Percentiles rank a stretch among this genome's conserved stretches.
Evolutionary conservation across 805 yeast genomes (phyloP).

Genomic region (Metschnikowia arizonensis): DNA sequence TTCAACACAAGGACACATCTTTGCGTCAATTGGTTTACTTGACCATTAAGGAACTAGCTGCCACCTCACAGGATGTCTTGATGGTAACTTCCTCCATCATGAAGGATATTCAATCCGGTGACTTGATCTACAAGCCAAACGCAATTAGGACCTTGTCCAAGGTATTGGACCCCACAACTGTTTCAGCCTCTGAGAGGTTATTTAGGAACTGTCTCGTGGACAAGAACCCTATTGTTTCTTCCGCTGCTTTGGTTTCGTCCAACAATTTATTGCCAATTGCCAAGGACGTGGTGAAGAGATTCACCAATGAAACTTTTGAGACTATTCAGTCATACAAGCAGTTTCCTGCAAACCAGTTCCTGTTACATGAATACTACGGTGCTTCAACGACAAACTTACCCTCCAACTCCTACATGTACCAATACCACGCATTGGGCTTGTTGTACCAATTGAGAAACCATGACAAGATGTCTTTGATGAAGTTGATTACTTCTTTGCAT

Average conservation of each 20-base stretch:
- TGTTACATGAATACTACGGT: constrained; percentile 55
- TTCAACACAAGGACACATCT: constrained; percentile 84
- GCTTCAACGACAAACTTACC: constrained; percentile 49
- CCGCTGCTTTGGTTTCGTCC: constrained; percentile 91
- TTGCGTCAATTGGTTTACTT: constrained; percentile 91
- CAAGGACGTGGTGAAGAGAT: constrained; percentile 86
- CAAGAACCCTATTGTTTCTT: constrained; percentile 77
- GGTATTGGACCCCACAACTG: constrained; percentile 85
- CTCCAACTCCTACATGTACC: constrained; percentile 74
- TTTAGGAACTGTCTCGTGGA: constrained; percentile 92
- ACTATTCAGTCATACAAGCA: constrained; percentile 65
- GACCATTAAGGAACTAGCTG: constrained; percentile 86
- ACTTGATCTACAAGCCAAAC: constrained; percentile 81
- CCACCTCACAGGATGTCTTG: constrained; percentile 82
- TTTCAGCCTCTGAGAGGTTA: constrained; percentile 87
- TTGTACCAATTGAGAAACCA: constrained; percentile 82
- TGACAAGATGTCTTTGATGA: constrained; percentile 91
- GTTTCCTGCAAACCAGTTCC: constrained; percentile 47
- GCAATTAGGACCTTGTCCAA: constrained; percentile 90
- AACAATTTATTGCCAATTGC: constrained; percentile 88
- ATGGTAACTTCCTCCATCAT: constrained; percentile 98
- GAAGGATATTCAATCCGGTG: constrained; percentile 95
- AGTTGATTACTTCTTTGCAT: constrained; percentile 74
- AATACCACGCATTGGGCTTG: constrained; percentile 93
- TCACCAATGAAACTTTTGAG: constrained; percentile 92